Conservation (phyloP, 2,329 filamentous ascomycete species). For the Penicillium sp. region DNA sequence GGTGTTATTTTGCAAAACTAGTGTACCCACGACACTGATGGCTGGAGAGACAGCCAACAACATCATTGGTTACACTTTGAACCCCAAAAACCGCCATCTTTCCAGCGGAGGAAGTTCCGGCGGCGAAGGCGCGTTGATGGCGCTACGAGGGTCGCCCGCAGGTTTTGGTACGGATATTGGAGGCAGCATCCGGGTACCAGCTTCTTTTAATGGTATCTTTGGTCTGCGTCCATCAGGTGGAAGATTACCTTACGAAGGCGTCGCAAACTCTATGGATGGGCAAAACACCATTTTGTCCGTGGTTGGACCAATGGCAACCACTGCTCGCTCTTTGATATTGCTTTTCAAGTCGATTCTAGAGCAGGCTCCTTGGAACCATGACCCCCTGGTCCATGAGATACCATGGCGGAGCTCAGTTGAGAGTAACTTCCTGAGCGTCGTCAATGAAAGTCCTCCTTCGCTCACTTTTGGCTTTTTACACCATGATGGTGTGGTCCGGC, state of each 20-base stretch:
- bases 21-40: slow-evolving; percentile 32
- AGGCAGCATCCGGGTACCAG: background rate
- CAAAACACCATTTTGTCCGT: background rate
- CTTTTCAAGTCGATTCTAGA: background rate
- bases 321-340: background rate
- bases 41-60: slow-evolving; percentile 33
- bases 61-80: slow-evolving; percentile 30
- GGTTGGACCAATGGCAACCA: background rate
- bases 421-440: background rate
- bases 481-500: background rate
- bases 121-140: slow-evolving; percentile 25
- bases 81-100: slow-evolving; percentile 22
- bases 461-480: background rate
- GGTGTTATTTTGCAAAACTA: slow-evolving; percentile 33
- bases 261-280: background rate
- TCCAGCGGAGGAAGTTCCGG: slow-evolving; percentile 25
- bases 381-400: background rate
- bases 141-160: slow-evolving; percentile 21
- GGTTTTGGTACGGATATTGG: slow-evolving; percentile 27
- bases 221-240: background rate
- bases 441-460: background rate
- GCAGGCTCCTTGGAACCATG: background rate
- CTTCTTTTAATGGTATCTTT: background rate
- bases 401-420: background rate
- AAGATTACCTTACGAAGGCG: background rate